phyloP scores from a whole-genome alignment of 176 grass and related monocot species.

The Areca catechu region DNA sequence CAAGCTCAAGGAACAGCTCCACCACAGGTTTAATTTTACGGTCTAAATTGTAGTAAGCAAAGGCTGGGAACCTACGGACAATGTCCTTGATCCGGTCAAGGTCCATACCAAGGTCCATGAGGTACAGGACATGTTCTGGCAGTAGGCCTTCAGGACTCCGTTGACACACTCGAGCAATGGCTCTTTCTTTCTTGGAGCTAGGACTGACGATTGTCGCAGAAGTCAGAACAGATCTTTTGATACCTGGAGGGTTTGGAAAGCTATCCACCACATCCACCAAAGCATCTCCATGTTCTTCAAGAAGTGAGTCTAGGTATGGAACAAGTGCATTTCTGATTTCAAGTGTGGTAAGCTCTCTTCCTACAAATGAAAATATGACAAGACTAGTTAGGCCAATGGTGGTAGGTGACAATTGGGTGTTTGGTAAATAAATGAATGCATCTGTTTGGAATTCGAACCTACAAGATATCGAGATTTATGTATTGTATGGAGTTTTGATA shows the following conservation, averaged over 20 bases:
- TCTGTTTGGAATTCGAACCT: slow-evolving; percentile 28
- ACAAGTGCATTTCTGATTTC: slow-evolving; percentile 42
- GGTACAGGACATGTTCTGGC: slow-evolving; percentile 52
- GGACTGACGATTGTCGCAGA: slow-evolving; percentile 25
- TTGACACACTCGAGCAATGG: slow-evolving; percentile 51
- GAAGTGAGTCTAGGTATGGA: slow-evolving; percentile 39
- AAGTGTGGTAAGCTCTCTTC: slow-evolving; percentile 85
- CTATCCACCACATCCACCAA: slow-evolving; percentile 71
- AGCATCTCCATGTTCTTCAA: slow-evolving; percentile 49
- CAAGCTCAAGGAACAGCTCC: slow-evolving; percentile 49
- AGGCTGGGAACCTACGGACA: slow-evolving; percentile 48
- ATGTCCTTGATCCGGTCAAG: slow-evolving; percentile 59
- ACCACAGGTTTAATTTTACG: slow-evolving; percentile 79
- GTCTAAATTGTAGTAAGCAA: slow-evolving; percentile 72
- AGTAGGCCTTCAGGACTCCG: slow-evolving; percentile 37
- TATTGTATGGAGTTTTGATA: slow-evolving; percentile 52
- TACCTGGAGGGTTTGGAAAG: slow-evolving; percentile 49
- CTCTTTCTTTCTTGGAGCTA: slow-evolving; percentile 66
- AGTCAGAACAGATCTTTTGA: slow-evolving; percentile 29
- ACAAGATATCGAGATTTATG: slow-evolving; percentile 85
- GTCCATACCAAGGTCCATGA: slow-evolving; percentile 53
- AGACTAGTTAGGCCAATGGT: background rate
- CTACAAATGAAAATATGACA: slow-evolving; percentile 28
- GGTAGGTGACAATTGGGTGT: too few relatives aligned
- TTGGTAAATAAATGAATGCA: background rate